phyloP scores from a whole-genome alignment of 352 stramenopile genomes.

The Globisporangium paddicum region DNA sequence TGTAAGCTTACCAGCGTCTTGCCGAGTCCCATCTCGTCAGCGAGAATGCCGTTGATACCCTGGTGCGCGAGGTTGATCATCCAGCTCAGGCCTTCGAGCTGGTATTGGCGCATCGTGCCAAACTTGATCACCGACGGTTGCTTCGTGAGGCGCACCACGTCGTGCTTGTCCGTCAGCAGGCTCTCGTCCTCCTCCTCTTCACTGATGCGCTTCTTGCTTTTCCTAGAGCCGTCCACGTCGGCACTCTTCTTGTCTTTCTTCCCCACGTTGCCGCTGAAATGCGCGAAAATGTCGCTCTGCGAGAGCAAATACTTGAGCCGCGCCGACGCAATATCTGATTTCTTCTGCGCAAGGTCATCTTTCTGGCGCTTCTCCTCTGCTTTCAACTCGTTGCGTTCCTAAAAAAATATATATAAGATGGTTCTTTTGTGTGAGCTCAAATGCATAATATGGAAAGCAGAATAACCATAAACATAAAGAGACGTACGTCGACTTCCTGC shows the following conservation, averaged over 20 bases:
- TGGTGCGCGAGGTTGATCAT: constrained; percentile 98
- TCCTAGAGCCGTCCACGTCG: constrained; percentile 27
- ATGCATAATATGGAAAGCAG: neutral
- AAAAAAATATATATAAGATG: neutral
- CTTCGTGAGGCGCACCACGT: constrained; percentile 90
- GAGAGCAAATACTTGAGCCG: constrained; percentile 93
- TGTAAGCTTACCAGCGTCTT: constrained; percentile 92
- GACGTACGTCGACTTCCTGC: constrained; percentile 41
- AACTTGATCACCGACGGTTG: constrained; percentile 91
- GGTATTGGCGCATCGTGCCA: constrained; percentile 97
- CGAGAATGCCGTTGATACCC: constrained; percentile 98
- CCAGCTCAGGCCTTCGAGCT: constrained; percentile 98
- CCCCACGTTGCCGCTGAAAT: constrained; percentile 92
- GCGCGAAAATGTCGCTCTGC: constrained; percentile 97
- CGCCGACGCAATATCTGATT: constrained; percentile 74
- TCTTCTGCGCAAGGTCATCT: constrained; percentile 69
- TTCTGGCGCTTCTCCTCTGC: constrained; percentile 78
- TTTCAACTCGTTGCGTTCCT: constrained; percentile 66
- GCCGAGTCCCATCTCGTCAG: constrained; percentile 97
- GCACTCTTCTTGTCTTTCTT: constrained; percentile 54
- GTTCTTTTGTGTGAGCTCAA: no score
- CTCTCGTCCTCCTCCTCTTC: constrained; percentile 79
- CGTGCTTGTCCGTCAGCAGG: constrained; percentile 70
- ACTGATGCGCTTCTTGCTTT: constrained; percentile 88
- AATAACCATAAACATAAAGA: neutral